These are phyloP conservation scores for Leptodermis oblonga DNA, from an alignment of 257 asterid genomes.

Conservation along the genomic window DNA sequence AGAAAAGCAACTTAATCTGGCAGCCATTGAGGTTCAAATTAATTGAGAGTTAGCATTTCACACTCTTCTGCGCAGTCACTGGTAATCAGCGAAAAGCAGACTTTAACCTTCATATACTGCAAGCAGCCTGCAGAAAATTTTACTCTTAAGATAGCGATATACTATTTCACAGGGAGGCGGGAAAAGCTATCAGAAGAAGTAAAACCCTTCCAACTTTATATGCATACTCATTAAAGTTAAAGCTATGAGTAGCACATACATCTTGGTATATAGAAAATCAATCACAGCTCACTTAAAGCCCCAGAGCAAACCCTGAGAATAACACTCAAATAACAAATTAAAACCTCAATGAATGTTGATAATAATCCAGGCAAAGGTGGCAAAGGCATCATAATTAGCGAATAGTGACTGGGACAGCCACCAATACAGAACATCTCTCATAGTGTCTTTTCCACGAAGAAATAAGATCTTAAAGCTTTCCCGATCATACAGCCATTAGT, in stretches of 20 bases:
- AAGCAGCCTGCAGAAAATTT: background rate
- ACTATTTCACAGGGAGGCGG: background rate
- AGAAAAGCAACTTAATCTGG: background rate
- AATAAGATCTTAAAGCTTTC: background rate
- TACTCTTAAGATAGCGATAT: background rate
- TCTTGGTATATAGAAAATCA: too few relatives aligned
- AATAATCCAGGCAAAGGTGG: background rate
- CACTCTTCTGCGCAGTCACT: background rate
- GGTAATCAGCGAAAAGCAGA: background rate
- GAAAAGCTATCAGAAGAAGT: background rate
- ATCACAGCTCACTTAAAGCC: background rate
- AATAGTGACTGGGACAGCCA: background rate
- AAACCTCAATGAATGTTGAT: background rate
- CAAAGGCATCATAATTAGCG: conserved; percentile 1
- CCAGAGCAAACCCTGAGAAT: background rate
- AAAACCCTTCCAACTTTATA: background rate
- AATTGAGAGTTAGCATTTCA: background rate
- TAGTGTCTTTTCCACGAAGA: background rate
- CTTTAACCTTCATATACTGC: background rate
- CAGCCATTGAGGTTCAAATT: background rate
- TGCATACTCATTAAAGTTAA: background rate
- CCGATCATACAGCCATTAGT: background rate
- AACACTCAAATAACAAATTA: background rate
- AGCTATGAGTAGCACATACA: background rate
- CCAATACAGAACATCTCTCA: background rate